phyloP scores from a whole-genome alignment of 768 basidiomycete genomes.

The Phylloporus sp. region DNA sequence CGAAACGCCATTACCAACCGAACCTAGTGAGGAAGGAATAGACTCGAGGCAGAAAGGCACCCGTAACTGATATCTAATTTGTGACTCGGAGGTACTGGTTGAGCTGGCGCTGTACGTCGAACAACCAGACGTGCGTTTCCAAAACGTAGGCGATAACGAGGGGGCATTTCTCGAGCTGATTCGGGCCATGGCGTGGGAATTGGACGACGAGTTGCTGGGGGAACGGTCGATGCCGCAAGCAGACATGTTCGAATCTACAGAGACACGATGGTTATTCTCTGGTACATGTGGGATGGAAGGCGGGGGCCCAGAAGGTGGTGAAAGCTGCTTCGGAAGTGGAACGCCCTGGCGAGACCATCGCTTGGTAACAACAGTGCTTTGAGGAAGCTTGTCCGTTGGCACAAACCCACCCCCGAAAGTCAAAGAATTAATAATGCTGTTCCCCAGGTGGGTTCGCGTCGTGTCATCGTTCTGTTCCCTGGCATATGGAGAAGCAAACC shows the following conservation, averaged over 20 bases:
- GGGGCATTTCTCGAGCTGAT: constrained; percentile 41
- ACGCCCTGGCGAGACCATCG: constrained; percentile 53
- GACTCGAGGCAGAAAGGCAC: constrained; percentile 3
- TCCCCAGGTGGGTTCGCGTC: neutral
- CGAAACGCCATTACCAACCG: constrained; percentile 1
- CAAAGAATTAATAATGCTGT: neutral
- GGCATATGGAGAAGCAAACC: neutral
- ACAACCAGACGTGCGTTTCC: constrained; percentile 49
- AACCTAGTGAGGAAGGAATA: constrained; percentile 11
- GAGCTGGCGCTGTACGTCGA: constrained; percentile 44
- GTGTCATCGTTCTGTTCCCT: constrained; percentile 3
- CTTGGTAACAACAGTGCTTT: constrained; percentile 28
- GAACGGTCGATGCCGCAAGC: constrained; percentile 31
- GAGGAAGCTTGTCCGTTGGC: constrained; percentile 27
- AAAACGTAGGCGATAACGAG: constrained; percentile 45
- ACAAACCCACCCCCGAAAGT: neutral
- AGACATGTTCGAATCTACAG: constrained; percentile 24
- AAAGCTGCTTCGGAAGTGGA: constrained; percentile 45
- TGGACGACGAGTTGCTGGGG: constrained; percentile 37
- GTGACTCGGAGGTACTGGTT: constrained; percentile 40
- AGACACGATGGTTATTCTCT: constrained; percentile 20
- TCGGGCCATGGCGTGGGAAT: constrained; percentile 24
- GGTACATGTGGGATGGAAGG: constrained; percentile 40
- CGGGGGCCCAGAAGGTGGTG: constrained; percentile 57
- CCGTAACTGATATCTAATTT: constrained; percentile 12